Evolutionary conservation across 1,139 yeast species (phyloP).

Genomic region (Entelexis paramagnoliae): DNA sequence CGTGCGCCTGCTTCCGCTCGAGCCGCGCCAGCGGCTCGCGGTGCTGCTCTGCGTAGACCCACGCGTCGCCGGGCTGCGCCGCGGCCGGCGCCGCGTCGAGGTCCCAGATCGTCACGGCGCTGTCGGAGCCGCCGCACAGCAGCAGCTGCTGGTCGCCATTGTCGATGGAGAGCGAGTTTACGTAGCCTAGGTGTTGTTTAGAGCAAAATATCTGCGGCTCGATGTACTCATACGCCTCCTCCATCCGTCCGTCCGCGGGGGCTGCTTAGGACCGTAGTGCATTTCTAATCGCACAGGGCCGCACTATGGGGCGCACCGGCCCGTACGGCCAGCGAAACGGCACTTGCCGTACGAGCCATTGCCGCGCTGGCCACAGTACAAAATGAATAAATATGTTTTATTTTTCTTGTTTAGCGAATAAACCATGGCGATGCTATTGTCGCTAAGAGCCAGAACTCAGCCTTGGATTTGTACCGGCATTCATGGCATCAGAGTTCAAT

Average conservation of each 20-base stretch:
- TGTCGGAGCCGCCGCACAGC: constrained; percentile 70
- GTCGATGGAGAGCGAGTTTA: constrained; percentile 61
- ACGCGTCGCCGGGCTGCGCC: background rate
- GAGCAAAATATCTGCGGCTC: constrained; percentile 16
- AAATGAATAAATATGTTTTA: too few relatives aligned
- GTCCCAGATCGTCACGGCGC: constrained; percentile 40
- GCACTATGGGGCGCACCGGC: too few relatives aligned
- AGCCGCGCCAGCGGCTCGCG: constrained; percentile 13
- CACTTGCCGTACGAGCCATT: too few relatives aligned
- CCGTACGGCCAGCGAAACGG: too few relatives aligned
- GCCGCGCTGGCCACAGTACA: too few relatives aligned
- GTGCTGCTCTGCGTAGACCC: background rate
- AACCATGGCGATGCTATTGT: too few relatives aligned
- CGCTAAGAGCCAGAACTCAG: too few relatives aligned
- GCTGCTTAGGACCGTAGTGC: background rate
- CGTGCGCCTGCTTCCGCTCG: constrained; percentile 39
- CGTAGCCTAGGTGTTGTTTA: constrained; percentile 34
- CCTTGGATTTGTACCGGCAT: too few relatives aligned
- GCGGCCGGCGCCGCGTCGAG: constrained; percentile 18
- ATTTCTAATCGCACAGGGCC: too few relatives aligned
- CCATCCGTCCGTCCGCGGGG: background rate
- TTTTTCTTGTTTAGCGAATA: too few relatives aligned
- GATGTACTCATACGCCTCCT: constrained; percentile 11
- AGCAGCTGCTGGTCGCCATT: constrained; percentile 40
- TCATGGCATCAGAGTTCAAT: too few relatives aligned